These are phyloP conservation scores for Pythium sukuiense DNA, from an alignment of 352 stramenopile genomes.

Conservation along the genomic window DNA sequence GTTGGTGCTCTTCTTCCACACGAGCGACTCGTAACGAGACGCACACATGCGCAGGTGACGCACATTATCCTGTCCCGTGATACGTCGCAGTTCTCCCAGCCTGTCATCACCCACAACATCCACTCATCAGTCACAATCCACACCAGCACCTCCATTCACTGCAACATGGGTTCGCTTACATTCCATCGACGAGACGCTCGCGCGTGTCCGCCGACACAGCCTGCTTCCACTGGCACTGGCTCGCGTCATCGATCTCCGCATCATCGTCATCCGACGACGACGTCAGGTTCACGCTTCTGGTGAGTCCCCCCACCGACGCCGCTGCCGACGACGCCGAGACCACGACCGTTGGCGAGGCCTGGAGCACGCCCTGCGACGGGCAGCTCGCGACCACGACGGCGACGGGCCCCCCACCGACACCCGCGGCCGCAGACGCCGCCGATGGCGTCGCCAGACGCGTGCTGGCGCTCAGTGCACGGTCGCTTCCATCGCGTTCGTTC, in stretches of 20 bases:
- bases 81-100: conserved; percentile 60
- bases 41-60: conserved; percentile 63
- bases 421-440: conserved; percentile 7
- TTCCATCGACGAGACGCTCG: conserved; percentile 32
- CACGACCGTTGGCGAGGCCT: conserved; percentile 25
- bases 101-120: conserved; percentile 23
- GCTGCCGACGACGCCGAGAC: conserved; percentile 21
- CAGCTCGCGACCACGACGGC: conserved; percentile 24
- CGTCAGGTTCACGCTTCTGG: conserved; percentile 8
- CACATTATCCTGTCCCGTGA: conserved; percentile 50
- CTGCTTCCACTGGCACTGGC: conserved; percentile 24
- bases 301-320: not conserved
- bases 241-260: conserved; percentile 7
- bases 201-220: conserved; percentile 29
- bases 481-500: conserved; percentile 23
- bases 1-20: conserved; percentile 68
- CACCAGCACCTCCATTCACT: no score
- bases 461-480: conserved; percentile 15
- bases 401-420: conserved; percentile 13
- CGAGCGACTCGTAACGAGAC: conserved; percentile 65
- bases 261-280: conserved; percentile 26
- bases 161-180: conserved; percentile 24
- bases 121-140: not conserved
- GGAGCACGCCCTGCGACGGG: conserved; percentile 16
- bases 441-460: conserved; percentile 12